Base-by-base conservation (phyloP, 805 yeast genomes). In the Yarrowia sp. region DNA sequence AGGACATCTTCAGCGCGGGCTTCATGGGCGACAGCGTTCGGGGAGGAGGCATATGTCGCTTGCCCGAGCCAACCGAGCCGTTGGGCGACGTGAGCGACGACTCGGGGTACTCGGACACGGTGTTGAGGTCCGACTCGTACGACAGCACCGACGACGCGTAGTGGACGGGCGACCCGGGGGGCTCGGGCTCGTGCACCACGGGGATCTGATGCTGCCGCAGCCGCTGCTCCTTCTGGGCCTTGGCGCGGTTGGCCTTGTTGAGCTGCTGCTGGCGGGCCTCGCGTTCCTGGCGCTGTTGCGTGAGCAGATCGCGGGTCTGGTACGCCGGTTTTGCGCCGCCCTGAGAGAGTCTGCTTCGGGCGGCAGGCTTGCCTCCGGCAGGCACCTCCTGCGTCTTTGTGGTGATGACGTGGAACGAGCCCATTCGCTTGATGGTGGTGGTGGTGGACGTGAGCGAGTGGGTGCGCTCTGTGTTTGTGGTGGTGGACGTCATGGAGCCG, bases 391-490 rank as follows among this genome's bases (percentile, higher is more conserved):
- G 56, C 15, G 76, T 74, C 68, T 75, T 75, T 14, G 77, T 76
- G 58, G 74, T 73, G 35, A 75, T 74, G 40, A 78, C 70, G 71
- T 78, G 77, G 70, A 78, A 78, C 15, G 79, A 73, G 61, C 81
- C 81, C 71, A 77, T 69, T 42, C 75, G 77, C 43, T 78, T 75
- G 43, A 78, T 73, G 0, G 80, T 78, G 7, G 79, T 77, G 35
- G 79, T 77, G n/a, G 67, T 63, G n/a, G 67, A 63, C 19, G 81
- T 78, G 26, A 78, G 70, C 16, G 79, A 77, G 74, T 77, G 71
- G 8, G 81, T 76, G 40, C 81, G 73, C 55, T 78, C 80, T 16
- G 75, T 72, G 68, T 74, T 73, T 9, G 74, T 71, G 14, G 75
- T 73, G 73, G 69, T 53, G 74, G 75, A 69, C 73, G 73, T 73